Evolutionary conservation across 108 stramenopile genomes (phyloP).

Genomic region (Cyclotella kingstonii): DNA sequence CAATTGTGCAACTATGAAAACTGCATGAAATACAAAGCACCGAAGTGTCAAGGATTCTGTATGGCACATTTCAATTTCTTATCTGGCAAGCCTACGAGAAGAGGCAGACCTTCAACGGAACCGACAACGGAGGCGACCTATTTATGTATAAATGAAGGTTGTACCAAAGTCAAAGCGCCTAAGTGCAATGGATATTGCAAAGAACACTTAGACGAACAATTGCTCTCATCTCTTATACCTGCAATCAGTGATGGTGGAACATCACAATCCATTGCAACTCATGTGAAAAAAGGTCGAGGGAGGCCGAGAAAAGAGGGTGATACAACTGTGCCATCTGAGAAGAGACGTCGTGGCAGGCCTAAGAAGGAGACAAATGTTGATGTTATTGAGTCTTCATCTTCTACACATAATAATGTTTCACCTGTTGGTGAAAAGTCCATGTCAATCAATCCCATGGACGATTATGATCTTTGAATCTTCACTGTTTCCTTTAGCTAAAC

Average conservation of each 20-base stretch:
- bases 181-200: too few species aligned
- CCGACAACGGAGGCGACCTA: too few species aligned
- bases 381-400: neutral
- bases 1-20: conserved; percentile 1
- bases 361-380: neutral
- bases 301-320: neutral
- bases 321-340: too few species aligned
- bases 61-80: conserved; percentile 7
- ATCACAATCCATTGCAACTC: too few species aligned
- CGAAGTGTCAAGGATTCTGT: conserved; percentile 2
- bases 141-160: neutral
- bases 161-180: too few species aligned
- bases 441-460: too few species aligned
- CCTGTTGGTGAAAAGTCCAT: neutral
- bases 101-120: too few species aligned
- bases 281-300: neutral
- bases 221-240: too few species aligned
- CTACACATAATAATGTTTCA: neutral
- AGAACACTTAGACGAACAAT: too few species aligned
- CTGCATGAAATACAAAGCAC: conserved; percentile 1
- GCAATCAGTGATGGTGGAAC: too few species aligned
- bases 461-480: too few species aligned
- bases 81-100: neutral
- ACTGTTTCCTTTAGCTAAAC: too few species aligned
- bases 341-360: neutral